Percentiles rank a stretch among this genome's conserved stretches.
These are phyloP conservation scores for Bipolaris gigantea DNA, from an alignment of 2,329 filamentous ascomycete genomes.

Conservation along the genomic window DNA sequence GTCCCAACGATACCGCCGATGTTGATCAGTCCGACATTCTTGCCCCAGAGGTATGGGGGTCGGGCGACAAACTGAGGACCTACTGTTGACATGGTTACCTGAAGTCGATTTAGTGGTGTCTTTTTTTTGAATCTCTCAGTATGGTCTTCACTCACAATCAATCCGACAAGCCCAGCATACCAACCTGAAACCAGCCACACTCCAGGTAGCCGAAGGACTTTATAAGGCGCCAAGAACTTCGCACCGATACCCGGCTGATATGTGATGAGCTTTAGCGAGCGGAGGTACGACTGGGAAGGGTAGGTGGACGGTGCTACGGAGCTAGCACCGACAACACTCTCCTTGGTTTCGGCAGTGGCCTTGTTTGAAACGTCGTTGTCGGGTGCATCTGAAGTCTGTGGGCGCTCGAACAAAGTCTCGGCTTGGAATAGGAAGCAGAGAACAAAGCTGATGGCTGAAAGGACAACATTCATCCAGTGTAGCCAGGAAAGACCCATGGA, in stretches of 20 bases:
- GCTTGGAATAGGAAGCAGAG: conserved; percentile 44
- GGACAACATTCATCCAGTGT: conserved; percentile 48
- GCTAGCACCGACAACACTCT: conserved; percentile 11
- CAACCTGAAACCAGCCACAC: conserved; percentile 48
- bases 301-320: conserved; percentile 20
- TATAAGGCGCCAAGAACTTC: conserved; percentile 45
- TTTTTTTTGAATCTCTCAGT: not conserved
- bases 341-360: conserved; percentile 22
- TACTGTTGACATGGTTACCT: conserved; percentile 40
- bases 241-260: conserved; percentile 40
- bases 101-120: not conserved
- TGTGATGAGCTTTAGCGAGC: conserved; percentile 42
- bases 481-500: conserved; percentile 43
- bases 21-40: conserved; percentile 45
- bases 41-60: conserved; percentile 49
- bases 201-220: conserved; percentile 45
- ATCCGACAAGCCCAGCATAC: conserved; percentile 49
- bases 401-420: conserved; percentile 47
- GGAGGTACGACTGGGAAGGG: conserved; percentile 37
- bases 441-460: conserved; percentile 37
- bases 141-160: conserved; percentile 32
- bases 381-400: conserved; percentile 15
- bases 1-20: conserved; percentile 45
- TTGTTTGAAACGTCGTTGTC: conserved; percentile 18
- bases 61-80: conserved; percentile 42